Percentiles rank a stretch among this genome's conserved stretches.
Conservation (phyloP, 176 grass and related monocot genomes). For the Secale cereale region DNA sequence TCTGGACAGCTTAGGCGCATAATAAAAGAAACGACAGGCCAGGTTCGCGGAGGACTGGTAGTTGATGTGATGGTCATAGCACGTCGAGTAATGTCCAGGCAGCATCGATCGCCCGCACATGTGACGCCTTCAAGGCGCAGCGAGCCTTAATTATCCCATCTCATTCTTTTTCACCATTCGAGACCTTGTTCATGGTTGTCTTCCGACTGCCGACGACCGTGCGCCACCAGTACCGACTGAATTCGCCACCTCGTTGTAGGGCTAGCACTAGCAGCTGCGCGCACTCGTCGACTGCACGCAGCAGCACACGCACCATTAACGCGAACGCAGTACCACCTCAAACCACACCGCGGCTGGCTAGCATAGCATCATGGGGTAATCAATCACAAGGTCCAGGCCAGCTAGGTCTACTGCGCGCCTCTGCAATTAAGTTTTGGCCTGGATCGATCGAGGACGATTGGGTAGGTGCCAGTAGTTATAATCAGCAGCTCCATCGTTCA, state of each 20-base stretch:
- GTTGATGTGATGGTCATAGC: background rate
- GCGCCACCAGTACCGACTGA: background rate
- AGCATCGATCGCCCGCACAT: background rate
- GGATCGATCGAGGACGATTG: background rate
- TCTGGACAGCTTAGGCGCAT: background rate
- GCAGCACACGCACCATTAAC: background rate
- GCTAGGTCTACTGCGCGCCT: background rate
- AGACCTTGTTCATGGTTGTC: background rate
- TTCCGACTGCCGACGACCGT: background rate
- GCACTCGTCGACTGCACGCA: background rate
- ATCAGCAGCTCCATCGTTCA: background rate
- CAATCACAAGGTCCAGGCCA: background rate
- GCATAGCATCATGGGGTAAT: slow-evolving; percentile 4
- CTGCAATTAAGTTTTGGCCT: slow-evolving; percentile 9
- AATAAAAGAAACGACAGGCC: background rate
- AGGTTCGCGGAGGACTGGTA: background rate
- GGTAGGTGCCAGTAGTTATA: background rate
- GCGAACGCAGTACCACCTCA: background rate
- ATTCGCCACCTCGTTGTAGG: background rate
- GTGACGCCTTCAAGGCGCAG: too few species aligned
- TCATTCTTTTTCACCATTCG: background rate
- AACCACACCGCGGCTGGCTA: background rate
- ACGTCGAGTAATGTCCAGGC: background rate
- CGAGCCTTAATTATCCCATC: too few species aligned
- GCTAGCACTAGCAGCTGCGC: background rate